Base-by-base conservation (phyloP, 179 eudicot species). In the Silene noctiflora region DNA sequence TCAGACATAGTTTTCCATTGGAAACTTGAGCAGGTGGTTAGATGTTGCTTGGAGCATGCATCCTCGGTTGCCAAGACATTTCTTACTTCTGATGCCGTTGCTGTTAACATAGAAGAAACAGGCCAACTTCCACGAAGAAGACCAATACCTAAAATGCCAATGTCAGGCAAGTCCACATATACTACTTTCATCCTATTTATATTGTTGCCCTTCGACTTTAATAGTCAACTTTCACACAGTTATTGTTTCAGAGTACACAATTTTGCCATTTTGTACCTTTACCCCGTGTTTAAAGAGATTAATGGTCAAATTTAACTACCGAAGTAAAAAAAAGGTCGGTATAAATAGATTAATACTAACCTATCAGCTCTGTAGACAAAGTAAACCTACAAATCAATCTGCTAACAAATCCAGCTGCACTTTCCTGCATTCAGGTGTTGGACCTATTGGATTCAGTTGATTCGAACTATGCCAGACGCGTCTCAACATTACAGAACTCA, bases 41-140 rank as follows among this genome's bases (percentile, higher is more conserved):
- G 99, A 77, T 95, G 99, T 73, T 95, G 99, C 75, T 75, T 95
- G 88, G 99, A 95, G 81, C 93, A 95, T 73, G 96, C 97, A 8
- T 82, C 97, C 11, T 93, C 99, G 0, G 99, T 95, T 53, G 99
- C 99, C 3, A 93, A 86, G 77, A 91, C 92, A 13, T 95, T 95
- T 84, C 84, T 93, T 76, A 93, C 89, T 79, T 93, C 99, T 8
- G 99, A 95, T 69, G 91, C 93, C 75, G 99, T 95, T 58, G 99
- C 88, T 29, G 92, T 89, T 21, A 93, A 93, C 86, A 87, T 95
- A 6, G 16, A 62, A 31, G 79, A 78, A 66, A 8, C 31, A 70
- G 25, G 1, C 39, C 62, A 74, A 10, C 33, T 75, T 39, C 81
- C 79, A 1, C 76, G 79, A 66, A 77, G 77, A 72, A 42, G 44